Base-by-base conservation (phyloP, 495 filamentous ascomycete species). In the Aspergillus bridgeri region DNA sequence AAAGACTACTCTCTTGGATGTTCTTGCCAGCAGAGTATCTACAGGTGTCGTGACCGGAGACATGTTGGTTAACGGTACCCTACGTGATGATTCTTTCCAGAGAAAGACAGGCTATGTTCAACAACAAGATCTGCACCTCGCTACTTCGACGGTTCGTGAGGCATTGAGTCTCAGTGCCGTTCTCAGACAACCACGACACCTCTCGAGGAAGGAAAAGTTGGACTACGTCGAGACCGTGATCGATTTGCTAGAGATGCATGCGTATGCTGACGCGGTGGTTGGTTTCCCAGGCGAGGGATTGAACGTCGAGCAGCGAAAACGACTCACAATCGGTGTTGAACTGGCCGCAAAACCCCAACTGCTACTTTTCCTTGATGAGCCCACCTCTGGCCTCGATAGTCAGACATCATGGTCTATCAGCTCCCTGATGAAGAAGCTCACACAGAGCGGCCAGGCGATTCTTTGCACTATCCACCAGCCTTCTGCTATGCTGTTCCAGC, bases 61-160 rank as follows among this genome's bases (percentile, higher is more conserved):
- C 20, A 78, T 83, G 63, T 59, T 83, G 5, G 78, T 84, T 1
- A 75, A 83, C 59, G 82, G 82, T 13, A 53, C 63, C 13, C 67
- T 63, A 0, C 70, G 86, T 15, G 89, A 94, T 64, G 73, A 78
- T 11, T 89, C 87, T 0, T 96, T 96, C 79, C 90, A 93, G 66
- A 85, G 91, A 42, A 92, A 92, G 72, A 95, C 90, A 2, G 92
- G 92, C 18, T 97, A 96, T 62, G 92, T 91, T n/a, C 90, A 96
- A 65, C 92, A 97, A 67, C 91, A 95, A 70, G 92, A 97, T 82
- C 79, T 97, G 1, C 92, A 95, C 71, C 78, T 93, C 6, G 75
- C 85, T 20, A 93, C 90, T 0, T 83, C 85, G 0, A 97, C 92
- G 6, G 91, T 96, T 22, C 83, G 91, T 43, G 92, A 81, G 63